Percentiles rank a stretch among this genome's conserved stretches.
Conservation (phyloP, 2,329 filamentous ascomycete species). For the Orbilia oligospora region DNA sequence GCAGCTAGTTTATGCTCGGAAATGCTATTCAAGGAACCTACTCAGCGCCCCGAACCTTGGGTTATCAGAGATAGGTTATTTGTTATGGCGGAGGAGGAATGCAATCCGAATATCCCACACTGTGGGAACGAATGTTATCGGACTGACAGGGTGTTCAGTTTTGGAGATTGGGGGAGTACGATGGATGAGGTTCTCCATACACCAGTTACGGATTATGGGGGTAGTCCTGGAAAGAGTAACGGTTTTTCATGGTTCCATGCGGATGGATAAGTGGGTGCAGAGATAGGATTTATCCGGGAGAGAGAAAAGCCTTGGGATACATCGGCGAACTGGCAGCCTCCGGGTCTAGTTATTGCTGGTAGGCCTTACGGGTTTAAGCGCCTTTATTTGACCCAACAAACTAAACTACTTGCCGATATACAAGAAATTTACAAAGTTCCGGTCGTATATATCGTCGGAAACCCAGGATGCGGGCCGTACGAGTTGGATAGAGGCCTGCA, state of each 20-base stretch:
- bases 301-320: slow-evolving; percentile 6
- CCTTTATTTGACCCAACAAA: background rate
- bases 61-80: slow-evolving; percentile 52
- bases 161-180: slow-evolving; percentile 59
- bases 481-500: slow-evolving; percentile 8
- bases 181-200: slow-evolving; percentile 59
- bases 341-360: background rate
- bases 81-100: slow-evolving; percentile 55
- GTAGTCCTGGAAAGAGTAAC: slow-evolving; percentile 45
- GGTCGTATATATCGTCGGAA: background rate
- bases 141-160: slow-evolving; percentile 49
- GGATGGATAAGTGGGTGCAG: slow-evolving; percentile 33
- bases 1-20: slow-evolving; percentile 49
- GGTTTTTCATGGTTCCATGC: slow-evolving; percentile 52
- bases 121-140: slow-evolving; percentile 50
- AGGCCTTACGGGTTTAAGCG: background rate
- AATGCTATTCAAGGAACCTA: slow-evolving; percentile 59
- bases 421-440: background rate
- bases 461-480: background rate
- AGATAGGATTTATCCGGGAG: slow-evolving; percentile 24
- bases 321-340: slow-evolving; percentile 42
- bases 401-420: background rate
- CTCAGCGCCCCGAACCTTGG: slow-evolving; percentile 56
- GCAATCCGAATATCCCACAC: slow-evolving; percentile 54
- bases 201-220: slow-evolving; percentile 56